Percentiles rank a stretch among this genome's conserved stretches.
phyloP scores from a whole-genome alignment of 106 monocot genomes.

The Narthecium ossifragum region DNA sequence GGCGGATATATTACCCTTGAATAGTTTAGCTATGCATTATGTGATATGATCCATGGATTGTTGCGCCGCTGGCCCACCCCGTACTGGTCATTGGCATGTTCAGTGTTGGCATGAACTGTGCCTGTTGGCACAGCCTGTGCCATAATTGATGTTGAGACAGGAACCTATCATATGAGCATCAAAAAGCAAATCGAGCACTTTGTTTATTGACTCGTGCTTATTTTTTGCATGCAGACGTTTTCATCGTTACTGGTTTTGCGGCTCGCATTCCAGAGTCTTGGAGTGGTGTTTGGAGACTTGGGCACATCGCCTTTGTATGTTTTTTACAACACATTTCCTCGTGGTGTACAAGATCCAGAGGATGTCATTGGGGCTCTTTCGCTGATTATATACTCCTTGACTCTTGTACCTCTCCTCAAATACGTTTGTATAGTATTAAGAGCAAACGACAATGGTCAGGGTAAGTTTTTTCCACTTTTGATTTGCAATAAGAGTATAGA shows the following conservation, averaged over 20 bases:
- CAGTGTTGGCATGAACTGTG: no score
- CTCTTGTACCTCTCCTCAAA: slow-evolving; percentile 81
- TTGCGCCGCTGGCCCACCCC: no score
- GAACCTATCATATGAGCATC: no score
- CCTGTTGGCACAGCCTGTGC: no score
- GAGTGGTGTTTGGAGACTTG: slow-evolving; percentile 90
- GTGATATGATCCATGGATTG: no score
- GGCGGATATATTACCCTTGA: no score
- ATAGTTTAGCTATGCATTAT: no score
- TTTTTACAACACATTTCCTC: slow-evolving; percentile 83
- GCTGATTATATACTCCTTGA: slow-evolving; percentile 89
- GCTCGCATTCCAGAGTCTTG: slow-evolving; percentile 86
- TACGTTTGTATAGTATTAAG: slow-evolving; percentile 82
- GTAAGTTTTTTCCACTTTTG: slow-evolving; percentile 20
- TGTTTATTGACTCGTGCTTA: slow-evolving; percentile 2
- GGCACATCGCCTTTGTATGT: slow-evolving; percentile 95
- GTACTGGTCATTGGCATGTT: no score
- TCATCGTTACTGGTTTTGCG: slow-evolving; percentile 52
- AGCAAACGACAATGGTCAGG: slow-evolving; percentile 94
- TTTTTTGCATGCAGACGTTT: slow-evolving; percentile 55
- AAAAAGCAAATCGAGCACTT: no score
- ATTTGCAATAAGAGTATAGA: no score
- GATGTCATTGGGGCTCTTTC: slow-evolving; percentile 95
- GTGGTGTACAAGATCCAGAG: slow-evolving; percentile 61
- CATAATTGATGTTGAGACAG: no score